Conservation (phyloP, 1,284 basidiomycete species). For the Porogramme epimiltina region DNA sequence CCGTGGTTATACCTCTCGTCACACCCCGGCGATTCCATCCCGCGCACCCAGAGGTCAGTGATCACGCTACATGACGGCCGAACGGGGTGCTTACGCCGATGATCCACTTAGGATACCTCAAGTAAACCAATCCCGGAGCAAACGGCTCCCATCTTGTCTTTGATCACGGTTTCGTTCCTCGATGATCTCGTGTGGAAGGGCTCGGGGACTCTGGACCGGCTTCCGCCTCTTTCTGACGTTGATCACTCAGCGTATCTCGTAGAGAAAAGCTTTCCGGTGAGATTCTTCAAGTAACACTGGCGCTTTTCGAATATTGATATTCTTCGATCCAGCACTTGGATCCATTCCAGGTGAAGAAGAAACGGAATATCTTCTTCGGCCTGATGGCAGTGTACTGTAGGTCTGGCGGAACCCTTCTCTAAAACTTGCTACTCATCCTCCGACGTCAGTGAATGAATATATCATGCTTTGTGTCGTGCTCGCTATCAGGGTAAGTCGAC, state of each 20-base stretch:
- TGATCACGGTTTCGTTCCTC: conserved; percentile 60
- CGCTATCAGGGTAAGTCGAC: not conserved
- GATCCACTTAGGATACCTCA: not conserved
- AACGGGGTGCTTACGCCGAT: not conserved
- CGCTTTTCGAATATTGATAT: too few species aligned
- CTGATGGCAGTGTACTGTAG: conserved; percentile 28
- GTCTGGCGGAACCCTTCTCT: not conserved
- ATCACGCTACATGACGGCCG: not conserved
- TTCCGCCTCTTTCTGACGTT: conserved; percentile 49
- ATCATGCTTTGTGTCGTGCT: not conserved
- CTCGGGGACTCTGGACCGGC: conserved; percentile 25
- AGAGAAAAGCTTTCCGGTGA: conserved; percentile 32
- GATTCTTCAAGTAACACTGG: not conserved
- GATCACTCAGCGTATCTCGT: conserved; percentile 43
- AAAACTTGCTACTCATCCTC: too few species aligned
- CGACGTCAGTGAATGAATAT: too few species aligned
- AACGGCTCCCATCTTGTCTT: conserved; percentile 59
- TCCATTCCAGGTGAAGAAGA: conserved; percentile 24
- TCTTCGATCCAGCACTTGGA: conserved; percentile 21
- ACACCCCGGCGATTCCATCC: conserved; percentile 33
- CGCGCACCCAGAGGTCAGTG: not conserved
- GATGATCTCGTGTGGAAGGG: conserved; percentile 33
- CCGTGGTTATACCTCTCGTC: conserved; percentile 41
- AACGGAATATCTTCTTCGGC: conserved; percentile 31
- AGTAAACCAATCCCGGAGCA: conserved; percentile 56